A percentile compares a stretch with the other conserved stretches of the same genome.
Evolutionary conservation across 139 green algal species (phyloP).

Genomic region (Desmodesmus armatus): DNA sequence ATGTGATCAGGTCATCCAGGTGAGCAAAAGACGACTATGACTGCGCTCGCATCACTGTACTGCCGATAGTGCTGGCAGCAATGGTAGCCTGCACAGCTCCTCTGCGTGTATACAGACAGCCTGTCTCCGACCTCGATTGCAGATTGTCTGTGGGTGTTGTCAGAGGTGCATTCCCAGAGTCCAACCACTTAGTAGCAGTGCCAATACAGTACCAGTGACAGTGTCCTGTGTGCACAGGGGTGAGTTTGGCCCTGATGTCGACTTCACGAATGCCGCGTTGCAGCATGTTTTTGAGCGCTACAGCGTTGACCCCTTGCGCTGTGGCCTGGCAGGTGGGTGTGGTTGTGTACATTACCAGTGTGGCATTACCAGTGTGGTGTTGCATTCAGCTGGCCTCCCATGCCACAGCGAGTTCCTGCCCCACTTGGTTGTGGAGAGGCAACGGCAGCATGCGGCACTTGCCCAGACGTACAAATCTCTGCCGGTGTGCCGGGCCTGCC

Average conservation of each 20-base stretch:
- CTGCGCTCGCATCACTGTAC: neutral
- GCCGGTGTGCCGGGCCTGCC: too few species aligned
- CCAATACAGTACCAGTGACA: neutral
- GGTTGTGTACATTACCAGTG: too few species aligned
- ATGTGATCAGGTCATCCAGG: neutral
- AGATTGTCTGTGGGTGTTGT: neutral
- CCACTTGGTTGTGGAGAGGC: too few species aligned
- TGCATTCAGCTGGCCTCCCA: too few species aligned
- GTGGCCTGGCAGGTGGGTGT: neutral
- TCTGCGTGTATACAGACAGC: too few species aligned
- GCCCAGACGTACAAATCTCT: too few species aligned
- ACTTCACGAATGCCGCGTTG: neutral
- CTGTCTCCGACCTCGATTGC: too few species aligned
- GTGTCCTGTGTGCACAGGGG: neutral
- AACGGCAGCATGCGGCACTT: too few species aligned
- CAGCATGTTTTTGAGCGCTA: neutral
- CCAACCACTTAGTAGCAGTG: neutral
- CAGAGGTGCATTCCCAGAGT: neutral
- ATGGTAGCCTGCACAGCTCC: too few species aligned
- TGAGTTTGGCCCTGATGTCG: neutral
- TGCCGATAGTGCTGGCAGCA: neutral
- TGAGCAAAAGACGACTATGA: neutral
- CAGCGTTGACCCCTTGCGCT: neutral
- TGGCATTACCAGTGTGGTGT: too few species aligned
- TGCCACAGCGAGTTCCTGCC: too few species aligned